Base-by-base conservation (phyloP, 768 basidiomycete species). In the Melanogaster broomeanus region DNA sequence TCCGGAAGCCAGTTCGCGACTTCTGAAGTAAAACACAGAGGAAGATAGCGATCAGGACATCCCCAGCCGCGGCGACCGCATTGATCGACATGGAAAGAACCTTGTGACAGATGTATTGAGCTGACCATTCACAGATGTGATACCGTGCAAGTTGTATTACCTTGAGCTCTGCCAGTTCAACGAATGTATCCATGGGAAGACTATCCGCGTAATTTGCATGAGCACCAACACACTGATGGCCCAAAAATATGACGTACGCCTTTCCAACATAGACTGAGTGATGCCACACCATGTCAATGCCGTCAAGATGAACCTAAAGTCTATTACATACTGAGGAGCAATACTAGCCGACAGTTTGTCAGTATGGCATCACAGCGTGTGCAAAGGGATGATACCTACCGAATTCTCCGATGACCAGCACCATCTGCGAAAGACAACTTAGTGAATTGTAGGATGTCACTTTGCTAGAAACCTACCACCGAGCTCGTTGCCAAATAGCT, bases 1-100 rank as follows among this genome's bases (percentile, higher is more conserved):
- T 77, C 42, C 68, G 72, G 64, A 82, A 83, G 3, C 80, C 79
- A 6, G 82, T 81, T 10, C 80, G 72, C 1, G 79, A 75, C 15
- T 51, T 65, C 12, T 78, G 74, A 30, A 84, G 67, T 50, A 84
- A 57, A 39, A 61, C 53, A 46, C 76, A 78, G 3, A 84, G 72
- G n/a, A 72, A 72, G 12, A 51, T 45, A 0, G 82, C 80, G 33
- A 84, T 83, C 9, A 78, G 52, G 12, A 80, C 59, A 39, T 84
- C 82, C 2, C 73, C 73, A 10, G 67, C 66, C 0, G 78, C 76
- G 3, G 79, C 74, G 4, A 78, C 61, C 1, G 72, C 79, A 55
- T 83, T 83, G 56, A 84, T 74, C 3, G 79, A 66, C 41, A 77
- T 77, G 0, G 80, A 77, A 34, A 83, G 62, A 5, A 70, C 8